These are phyloP conservation scores for Penicillium alfredii DNA, from an alignment of 495 filamentous ascomycete species.

Conservation along the genomic window DNA sequence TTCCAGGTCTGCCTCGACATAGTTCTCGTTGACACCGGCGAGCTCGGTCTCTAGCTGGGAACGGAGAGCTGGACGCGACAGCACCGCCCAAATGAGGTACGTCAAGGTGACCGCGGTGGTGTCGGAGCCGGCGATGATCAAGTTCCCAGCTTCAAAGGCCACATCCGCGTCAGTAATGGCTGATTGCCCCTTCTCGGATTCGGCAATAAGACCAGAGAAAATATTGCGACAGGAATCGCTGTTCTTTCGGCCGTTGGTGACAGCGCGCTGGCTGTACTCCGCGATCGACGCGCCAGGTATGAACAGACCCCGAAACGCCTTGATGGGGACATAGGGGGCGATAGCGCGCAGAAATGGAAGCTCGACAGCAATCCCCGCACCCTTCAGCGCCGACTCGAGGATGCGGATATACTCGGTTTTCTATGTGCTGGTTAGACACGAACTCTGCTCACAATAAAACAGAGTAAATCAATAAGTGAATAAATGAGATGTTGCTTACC, in stretches of 20 bases:
- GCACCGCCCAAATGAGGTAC: slow-evolving; percentile 29
- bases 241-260: slow-evolving; percentile 5
- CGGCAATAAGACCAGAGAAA: slow-evolving; percentile 21
- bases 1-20: slow-evolving; percentile 26
- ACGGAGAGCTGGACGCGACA: slow-evolving; percentile 3
- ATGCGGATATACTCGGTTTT: slow-evolving; percentile 26
- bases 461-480: too few relatives aligned
- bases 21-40: slow-evolving; percentile 5
- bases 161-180: slow-evolving; percentile 29
- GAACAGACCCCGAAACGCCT: slow-evolving; percentile 16
- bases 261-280: slow-evolving; percentile 3
- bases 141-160: slow-evolving; percentile 22
- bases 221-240: slow-evolving; percentile 4
- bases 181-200: slow-evolving; percentile 22
- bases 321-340: slow-evolving; percentile 8
- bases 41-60: slow-evolving; percentile 19
- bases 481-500: slow-evolving; percentile 16
- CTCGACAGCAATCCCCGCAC: slow-evolving; percentile 8
- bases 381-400: slow-evolving; percentile 15
- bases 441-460: not conserved
- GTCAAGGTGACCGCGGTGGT: slow-evolving; percentile 38
- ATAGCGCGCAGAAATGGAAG: slow-evolving; percentile 15
- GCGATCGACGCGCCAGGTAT: slow-evolving; percentile 6
- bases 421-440: slow-evolving; percentile 5
- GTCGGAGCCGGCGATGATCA: slow-evolving; percentile 43